Base-by-base conservation (phyloP, 1,139 yeast genomes). In the Groenewaldozyma sp. region DNA sequence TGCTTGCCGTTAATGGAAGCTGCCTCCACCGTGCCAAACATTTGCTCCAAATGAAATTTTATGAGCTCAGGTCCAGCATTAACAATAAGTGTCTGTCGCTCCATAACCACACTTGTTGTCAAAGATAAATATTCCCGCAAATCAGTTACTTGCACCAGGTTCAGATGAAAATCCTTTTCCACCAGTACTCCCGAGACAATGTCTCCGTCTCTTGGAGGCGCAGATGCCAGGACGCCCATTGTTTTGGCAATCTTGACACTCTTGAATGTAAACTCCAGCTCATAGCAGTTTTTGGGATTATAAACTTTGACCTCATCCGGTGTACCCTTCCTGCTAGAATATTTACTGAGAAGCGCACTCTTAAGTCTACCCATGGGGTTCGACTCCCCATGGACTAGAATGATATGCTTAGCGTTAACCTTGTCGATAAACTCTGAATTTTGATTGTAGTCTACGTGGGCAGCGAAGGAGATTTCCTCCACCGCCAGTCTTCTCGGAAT, bases 401-500 rank as follows among this genome's bases (percentile, higher is more conserved):
- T 86, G 36, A 67, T 58, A 43, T 82, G 78, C 47, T 74, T 74
- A 0, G 99, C 95, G 44, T 82, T 81, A 4, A 91, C 86, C 45
- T 78, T 68, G 52, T 88, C 96, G 41, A 91, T 91, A 54, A 91
- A 91, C 45, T 82, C 86, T 1, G 95, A 71, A 53, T 91, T 91
- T 56, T 91, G 95, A 53, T 83, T 88, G 61, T 82, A 91, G 58
- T 93, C 98, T 16, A 93, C 99, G 63, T 91, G 99, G 0, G 99
- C 99, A 3, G 98, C 98, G 69, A 91, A 91, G 2, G 97, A 88
- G 9, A 91, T 81, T 59, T 91, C 99, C 50, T 91, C 97, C n/a
- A 91, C 79, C 31, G 76, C 76, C 44, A 93, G 66, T 47, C 97
- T 72, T 54, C 98, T 75, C 2, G 97, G 96, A 34, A 91, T 81